These are phyloP conservation scores for Cadophora luteo-olivacea DNA, from an alignment of 2,329 filamentous ascomycete species.

Conservation along the genomic window DNA sequence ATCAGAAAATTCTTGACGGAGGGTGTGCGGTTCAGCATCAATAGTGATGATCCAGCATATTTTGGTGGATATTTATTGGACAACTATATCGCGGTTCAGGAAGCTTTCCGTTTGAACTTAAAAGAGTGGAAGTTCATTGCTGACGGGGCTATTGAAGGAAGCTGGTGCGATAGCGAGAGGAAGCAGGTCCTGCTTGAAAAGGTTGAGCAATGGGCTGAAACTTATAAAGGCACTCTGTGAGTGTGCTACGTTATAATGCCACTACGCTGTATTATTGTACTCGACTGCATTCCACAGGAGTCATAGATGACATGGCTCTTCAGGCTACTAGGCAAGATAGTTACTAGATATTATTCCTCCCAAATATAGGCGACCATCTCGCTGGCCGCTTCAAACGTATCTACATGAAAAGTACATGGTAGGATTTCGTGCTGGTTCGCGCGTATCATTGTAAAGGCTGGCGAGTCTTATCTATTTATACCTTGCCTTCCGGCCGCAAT, in stretches of 20 bases:
- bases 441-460: no score
- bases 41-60: conserved; percentile 56
- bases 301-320: background rate
- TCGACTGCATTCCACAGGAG: background rate
- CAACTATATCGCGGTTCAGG: conserved; percentile 78
- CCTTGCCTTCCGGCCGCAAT: no score
- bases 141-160: conserved; percentile 66
- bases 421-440: background rate
- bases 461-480: no score
- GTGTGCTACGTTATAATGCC: background rate
- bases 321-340: background rate
- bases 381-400: background rate
- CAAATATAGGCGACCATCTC: background rate
- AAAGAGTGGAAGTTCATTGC: conserved; percentile 73
- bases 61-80: conserved; percentile 79
- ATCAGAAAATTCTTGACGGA: conserved; percentile 51
- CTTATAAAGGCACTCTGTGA: conserved; percentile 30
- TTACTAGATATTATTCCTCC: background rate
- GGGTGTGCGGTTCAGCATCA: conserved; percentile 55
- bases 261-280: background rate
- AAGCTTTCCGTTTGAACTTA: conserved; percentile 67
- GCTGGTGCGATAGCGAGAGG: conserved; percentile 70
- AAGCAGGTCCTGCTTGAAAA: conserved; percentile 64
- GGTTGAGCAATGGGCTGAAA: conserved; percentile 48
- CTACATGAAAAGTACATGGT: background rate